Percentiles rank a stretch among this genome's conserved stretches.
These are phyloP conservation scores for Sistotremastrum niveocremeum DNA, from an alignment of 768 basidiomycete genomes.

Conservation along the genomic window DNA sequence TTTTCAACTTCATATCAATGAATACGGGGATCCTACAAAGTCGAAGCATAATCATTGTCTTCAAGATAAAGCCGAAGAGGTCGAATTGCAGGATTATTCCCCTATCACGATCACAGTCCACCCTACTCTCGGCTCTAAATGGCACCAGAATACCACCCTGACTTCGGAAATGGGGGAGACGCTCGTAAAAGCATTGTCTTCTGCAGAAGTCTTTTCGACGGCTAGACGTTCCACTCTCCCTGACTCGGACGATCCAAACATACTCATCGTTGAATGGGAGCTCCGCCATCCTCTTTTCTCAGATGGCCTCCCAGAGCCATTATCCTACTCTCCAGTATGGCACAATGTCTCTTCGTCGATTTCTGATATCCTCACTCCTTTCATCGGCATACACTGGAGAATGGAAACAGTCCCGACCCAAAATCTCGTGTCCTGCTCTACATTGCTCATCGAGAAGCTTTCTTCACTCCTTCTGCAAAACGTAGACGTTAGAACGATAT, in stretches of 20 bases:
- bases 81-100: conserved; percentile 11
- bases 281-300: conserved; percentile 34
- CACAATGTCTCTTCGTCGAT: conserved; percentile 27
- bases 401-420: conserved; percentile 35
- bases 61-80: conserved; percentile 7
- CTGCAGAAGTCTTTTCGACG: conserved; percentile 6
- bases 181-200: conserved; percentile 12
- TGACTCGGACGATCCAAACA: conserved; percentile 16
- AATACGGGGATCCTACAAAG: conserved; percentile 8
- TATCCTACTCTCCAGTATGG: conserved; percentile 33
- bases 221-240: conserved; percentile 4
- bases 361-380: conserved; percentile 22
- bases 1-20: conserved; percentile 5
- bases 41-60: conserved; percentile 15
- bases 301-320: conserved; percentile 7
- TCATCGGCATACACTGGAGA: conserved; percentile 42
- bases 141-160: too few relatives aligned
- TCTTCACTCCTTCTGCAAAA: conserved; percentile 17
- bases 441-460: conserved; percentile 33
- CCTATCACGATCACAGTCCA: conserved; percentile 10
- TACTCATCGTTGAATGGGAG: conserved; percentile 42
- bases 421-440: conserved; percentile 33
- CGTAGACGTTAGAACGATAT: conserved; percentile 26
- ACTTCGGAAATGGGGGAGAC: conserved; percentile 13
- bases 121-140: too few relatives aligned